Evolutionary conservation across 768 basidiomycete species (phyloP).

Genomic region (Podaxis pistillaris): DNA sequence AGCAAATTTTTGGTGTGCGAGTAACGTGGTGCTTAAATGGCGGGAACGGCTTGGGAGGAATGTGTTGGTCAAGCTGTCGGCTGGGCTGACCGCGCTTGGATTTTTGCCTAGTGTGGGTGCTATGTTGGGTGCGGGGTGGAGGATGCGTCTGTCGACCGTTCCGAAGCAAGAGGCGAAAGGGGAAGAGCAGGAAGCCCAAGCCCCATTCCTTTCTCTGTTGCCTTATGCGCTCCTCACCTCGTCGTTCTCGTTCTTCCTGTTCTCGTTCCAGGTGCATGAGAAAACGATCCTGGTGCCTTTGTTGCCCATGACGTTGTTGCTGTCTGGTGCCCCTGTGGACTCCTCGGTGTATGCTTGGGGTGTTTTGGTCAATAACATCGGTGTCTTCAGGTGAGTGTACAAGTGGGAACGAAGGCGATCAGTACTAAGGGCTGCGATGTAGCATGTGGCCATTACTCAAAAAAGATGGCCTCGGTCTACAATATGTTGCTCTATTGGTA

Average conservation of each 20-base stretch:
- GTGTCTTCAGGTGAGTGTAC: conserved; percentile 74
- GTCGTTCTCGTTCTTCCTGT: conserved; percentile 92
- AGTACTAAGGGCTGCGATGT: conserved; percentile 14
- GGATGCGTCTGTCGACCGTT: conserved; percentile 20
- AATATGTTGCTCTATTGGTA: conserved; percentile 64
- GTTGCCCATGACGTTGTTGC: conserved; percentile 77
- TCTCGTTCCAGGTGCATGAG: conserved; percentile 97
- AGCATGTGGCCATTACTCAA: conserved; percentile 94
- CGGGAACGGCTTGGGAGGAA: conserved; percentile 43
- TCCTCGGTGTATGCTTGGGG: conserved; percentile 70
- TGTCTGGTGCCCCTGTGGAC: conserved; percentile 52
- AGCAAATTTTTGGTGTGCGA: conserved; percentile 96
- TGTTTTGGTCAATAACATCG: conserved; percentile 76
- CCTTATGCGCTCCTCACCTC: conserved; percentile 78
- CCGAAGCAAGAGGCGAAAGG: conserved; percentile 10
- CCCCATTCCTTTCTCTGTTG: conserved; percentile 62
- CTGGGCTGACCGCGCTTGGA: conserved; percentile 63
- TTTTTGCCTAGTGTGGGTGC: conserved; percentile 63
- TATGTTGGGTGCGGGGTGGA: conserved; percentile 34
- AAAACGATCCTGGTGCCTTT: conserved; percentile 88
- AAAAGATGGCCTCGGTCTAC: conserved; percentile 72
- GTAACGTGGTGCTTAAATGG: conserved; percentile 90
- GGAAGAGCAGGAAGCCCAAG: conserved; percentile 26
- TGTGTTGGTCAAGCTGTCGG: conserved; percentile 63
- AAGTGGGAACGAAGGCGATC: background rate